These are phyloP conservation scores for Pythium brachiatum DNA, from an alignment of 352 stramenopile genomes.

Conservation along the genomic window DNA sequence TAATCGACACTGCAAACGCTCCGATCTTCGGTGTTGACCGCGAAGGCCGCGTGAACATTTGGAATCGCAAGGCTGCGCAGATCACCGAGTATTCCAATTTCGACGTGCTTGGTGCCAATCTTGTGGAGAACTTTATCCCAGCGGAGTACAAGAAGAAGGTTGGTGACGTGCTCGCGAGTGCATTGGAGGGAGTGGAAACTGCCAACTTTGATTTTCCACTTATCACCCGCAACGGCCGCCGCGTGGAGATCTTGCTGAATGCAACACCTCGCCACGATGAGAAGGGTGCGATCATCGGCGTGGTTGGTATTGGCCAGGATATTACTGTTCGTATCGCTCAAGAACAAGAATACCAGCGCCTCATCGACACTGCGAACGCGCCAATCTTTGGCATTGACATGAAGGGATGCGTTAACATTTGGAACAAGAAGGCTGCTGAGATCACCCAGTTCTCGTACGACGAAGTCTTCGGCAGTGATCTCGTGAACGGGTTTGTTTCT, in stretches of 20 bases:
- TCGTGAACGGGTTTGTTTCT: not conserved
- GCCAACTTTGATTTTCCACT: conserved; percentile 85
- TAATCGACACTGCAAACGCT: conserved; percentile 17
- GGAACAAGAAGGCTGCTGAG: conserved; percentile 88
- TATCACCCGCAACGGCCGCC: conserved; percentile 61
- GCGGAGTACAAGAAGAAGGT: conserved; percentile 60
- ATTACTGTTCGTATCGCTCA: conserved; percentile 86
- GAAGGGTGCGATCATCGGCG: conserved; percentile 62
- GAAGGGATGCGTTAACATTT: conserved; percentile 80
- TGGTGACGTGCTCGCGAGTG: conserved; percentile 53
- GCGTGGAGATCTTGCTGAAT: conserved; percentile 77
- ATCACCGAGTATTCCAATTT: conserved; percentile 85
- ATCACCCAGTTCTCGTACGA: conserved; percentile 37
- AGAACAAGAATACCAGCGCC: conserved; percentile 80
- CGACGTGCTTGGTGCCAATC: conserved; percentile 83
- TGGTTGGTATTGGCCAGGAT: conserved; percentile 82
- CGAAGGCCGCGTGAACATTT: conserved; percentile 80
- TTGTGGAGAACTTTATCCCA: conserved; percentile 89
- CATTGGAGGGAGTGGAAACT: conserved; percentile 59
- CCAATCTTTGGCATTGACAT: conserved; percentile 87
- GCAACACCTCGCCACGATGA: conserved; percentile 74
- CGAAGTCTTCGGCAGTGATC: not conserved
- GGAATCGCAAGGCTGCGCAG: conserved; percentile 88
- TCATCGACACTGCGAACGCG: conserved; percentile 89
- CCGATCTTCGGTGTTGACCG: conserved; percentile 85